These are phyloP conservation scores for Pichia sp. DNA, from an alignment of 1,139 yeast species.

Conservation along the genomic window DNA sequence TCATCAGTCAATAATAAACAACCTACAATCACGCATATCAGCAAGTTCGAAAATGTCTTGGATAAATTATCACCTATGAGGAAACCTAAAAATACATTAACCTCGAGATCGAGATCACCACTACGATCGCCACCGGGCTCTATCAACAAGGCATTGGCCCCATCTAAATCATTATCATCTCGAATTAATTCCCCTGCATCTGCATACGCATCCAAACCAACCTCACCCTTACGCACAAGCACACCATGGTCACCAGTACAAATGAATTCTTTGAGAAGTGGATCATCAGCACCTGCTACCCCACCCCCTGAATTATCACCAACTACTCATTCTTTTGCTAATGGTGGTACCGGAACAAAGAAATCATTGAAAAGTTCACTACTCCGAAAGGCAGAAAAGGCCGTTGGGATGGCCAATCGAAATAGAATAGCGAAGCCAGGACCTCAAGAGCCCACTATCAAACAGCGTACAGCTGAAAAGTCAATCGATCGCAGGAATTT, in stretches of 20 bases:
- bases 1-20: too few species aligned
- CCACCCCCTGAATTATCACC: not conserved
- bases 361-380: constrained; percentile 15
- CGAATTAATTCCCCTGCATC: too few species aligned
- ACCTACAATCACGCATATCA: too few species aligned
- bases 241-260: constrained; percentile 1
- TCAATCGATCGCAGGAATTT: too few species aligned
- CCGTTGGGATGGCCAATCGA: constrained; percentile 10
- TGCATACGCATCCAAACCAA: constrained; percentile 2
- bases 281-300: not conserved
- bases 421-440: constrained; percentile 2
- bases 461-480: not conserved
- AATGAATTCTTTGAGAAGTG: too few species aligned
- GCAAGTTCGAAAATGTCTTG: not conserved
- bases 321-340: not conserved
- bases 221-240: not conserved
- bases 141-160: too few species aligned
- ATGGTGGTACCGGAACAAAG: constrained; percentile 13
- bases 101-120: constrained; percentile 1
- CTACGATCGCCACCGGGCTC: too few species aligned
- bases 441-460: not conserved
- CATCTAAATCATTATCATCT: too few species aligned
- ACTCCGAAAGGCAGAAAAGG: constrained; percentile 20
- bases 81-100: constrained; percentile 1
- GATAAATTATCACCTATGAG: constrained; percentile 10